phyloP scores from a whole-genome alignment of 2,329 filamentous ascomycete species.

The Trichophyton schoenleinii region DNA sequence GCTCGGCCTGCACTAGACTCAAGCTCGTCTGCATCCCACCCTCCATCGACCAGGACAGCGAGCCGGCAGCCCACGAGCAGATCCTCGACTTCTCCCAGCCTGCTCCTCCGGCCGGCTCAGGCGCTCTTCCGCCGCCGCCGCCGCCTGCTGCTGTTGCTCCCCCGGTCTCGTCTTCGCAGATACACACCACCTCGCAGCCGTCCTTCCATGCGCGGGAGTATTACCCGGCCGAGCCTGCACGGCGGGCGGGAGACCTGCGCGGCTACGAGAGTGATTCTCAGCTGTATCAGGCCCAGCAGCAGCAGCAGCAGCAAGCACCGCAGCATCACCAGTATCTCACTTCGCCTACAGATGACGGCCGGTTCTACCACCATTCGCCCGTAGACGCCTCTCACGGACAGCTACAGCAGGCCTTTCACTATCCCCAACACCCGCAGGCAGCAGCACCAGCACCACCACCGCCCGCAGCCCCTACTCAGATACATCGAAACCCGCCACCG shows the following conservation, averaged over 20 bases:
- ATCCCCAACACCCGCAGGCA: neutral
- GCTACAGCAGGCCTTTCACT: neutral
- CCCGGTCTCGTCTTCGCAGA: neutral
- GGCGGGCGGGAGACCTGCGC: neutral
- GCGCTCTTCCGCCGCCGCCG: neutral
- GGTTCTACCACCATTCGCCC: slow-evolving; percentile 7
- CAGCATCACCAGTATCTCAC: slow-evolving; percentile 19
- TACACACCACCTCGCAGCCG: neutral
- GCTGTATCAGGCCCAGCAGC: slow-evolving; percentile 5
- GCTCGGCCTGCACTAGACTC: slow-evolving; percentile 79
- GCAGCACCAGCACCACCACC: neutral
- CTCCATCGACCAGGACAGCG: slow-evolving; percentile 61
- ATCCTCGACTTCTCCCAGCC: slow-evolving; percentile 15
- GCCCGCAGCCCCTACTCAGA: neutral
- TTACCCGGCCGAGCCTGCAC: neutral
- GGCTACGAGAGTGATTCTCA: neutral
- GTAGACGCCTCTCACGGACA: slow-evolving; percentile 7
- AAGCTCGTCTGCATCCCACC: slow-evolving; percentile 91
- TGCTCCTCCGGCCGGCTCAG: neutral
- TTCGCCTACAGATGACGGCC: slow-evolving; percentile 39
- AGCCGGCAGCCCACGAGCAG: slow-evolving; percentile 21
- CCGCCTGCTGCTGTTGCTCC: neutral
- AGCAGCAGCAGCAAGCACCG: slow-evolving; percentile 2
- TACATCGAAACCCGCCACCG: neutral
- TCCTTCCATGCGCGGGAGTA: neutral